Percentiles rank a stretch among this genome's conserved stretches.
Evolutionary conservation across 2,329 filamentous ascomycete species (phyloP).

Genomic region (Alternaria sp.): DNA sequence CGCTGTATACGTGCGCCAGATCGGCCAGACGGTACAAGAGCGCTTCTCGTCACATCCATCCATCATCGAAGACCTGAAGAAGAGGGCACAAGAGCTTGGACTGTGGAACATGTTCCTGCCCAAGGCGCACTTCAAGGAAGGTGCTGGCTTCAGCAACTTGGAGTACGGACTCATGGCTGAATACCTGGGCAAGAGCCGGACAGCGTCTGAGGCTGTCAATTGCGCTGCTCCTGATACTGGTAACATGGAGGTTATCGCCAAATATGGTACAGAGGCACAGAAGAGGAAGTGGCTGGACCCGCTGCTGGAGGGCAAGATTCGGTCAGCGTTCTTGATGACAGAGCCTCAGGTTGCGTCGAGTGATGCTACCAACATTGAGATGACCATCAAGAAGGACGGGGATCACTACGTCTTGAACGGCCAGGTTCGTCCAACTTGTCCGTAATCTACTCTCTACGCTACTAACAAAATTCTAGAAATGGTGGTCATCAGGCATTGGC

Average conservation of each 20-base stretch:
- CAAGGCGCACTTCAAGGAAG: slow-evolving; percentile 93
- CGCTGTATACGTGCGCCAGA: slow-evolving; percentile 78
- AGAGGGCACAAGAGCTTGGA: slow-evolving; percentile 79
- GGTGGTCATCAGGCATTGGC: slow-evolving; percentile 97
- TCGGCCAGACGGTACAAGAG: slow-evolving; percentile 72
- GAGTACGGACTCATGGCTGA: slow-evolving; percentile 99
- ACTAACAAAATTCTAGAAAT: slow-evolving; percentile 79
- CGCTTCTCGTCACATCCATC: slow-evolving; percentile 82
- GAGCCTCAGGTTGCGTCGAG: slow-evolving; percentile 88
- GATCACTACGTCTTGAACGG: slow-evolving; percentile 93
- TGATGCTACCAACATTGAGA: slow-evolving; percentile 91
- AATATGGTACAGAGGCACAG: slow-evolving; percentile 86
- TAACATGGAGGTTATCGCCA: slow-evolving; percentile 94
- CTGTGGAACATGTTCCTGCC: slow-evolving; percentile 99
- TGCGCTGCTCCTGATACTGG: slow-evolving; percentile 91
- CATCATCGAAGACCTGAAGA: slow-evolving; percentile 89
- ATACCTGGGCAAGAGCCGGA: slow-evolving; percentile 84
- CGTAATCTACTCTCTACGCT: too few relatives aligned
- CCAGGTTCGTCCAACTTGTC: slow-evolving; percentile 60
- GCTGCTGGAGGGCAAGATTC: slow-evolving; percentile 82
- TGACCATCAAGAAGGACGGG: slow-evolving; percentile 82
- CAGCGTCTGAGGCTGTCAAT: slow-evolving; percentile 78
- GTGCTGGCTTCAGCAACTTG: slow-evolving; percentile 91
- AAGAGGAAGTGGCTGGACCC: slow-evolving; percentile 85
- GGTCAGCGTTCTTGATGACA: slow-evolving; percentile 93